phyloP scores from a whole-genome alignment of 2,329 filamentous ascomycete species.

The Colletotrichum tabaci region DNA sequence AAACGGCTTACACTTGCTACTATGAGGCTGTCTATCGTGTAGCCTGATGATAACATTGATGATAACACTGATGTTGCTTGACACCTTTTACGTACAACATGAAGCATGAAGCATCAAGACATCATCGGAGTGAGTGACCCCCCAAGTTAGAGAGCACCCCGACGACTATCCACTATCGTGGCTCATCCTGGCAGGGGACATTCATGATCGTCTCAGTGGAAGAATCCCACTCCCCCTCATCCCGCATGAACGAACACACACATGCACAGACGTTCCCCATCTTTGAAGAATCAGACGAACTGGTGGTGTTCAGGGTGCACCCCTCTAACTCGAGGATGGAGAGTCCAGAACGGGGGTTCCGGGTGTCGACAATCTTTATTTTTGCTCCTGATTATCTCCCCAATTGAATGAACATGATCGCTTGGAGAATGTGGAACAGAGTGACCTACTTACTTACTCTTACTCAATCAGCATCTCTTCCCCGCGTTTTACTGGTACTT shows the following conservation, averaged over 20 bases:
- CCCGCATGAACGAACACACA: not conserved
- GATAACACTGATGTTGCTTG: no score
- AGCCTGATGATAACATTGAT: no score
- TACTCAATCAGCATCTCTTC: no score
- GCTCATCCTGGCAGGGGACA: not conserved
- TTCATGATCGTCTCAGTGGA: not conserved
- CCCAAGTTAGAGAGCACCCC: no score
- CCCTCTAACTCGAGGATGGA: no score
- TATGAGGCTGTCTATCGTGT: no score
- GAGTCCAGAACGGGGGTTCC: not conserved
- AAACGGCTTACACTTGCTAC: not conserved
- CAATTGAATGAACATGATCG: not conserved
- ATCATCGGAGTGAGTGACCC: not conserved
- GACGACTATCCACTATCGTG: no score
- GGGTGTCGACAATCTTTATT: no score
- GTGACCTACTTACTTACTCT: no score
- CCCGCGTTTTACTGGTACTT: no score
- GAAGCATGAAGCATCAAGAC: not conserved
- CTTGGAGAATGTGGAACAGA: not conserved
- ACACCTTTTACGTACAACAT: no score
- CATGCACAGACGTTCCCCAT: slow-evolving; percentile 2
- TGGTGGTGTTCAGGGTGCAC: not conserved
- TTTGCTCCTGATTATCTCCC: no score
- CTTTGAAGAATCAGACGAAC: not conserved
- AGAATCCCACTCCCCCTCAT: not conserved